Base-by-base conservation (phyloP, 1,284 basidiomycete species). In the Ustilago curta region DNA sequence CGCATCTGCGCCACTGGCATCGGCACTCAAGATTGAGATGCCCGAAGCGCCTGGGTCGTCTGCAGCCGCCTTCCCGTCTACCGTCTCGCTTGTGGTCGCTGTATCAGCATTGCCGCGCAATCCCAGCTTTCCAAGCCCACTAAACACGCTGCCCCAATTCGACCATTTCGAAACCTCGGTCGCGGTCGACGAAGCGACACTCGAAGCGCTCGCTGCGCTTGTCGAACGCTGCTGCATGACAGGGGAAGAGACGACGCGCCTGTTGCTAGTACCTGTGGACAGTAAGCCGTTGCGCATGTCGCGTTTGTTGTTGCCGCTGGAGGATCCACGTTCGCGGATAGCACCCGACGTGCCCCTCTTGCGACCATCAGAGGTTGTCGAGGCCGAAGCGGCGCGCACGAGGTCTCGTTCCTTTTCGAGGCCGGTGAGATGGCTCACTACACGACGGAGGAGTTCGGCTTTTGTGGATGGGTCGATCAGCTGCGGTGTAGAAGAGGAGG, bases 391-490 rank as follows among this genome's bases (percentile, higher is more conserved):
- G 12, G 75, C 75, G 0, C 75, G 61, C 8, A 77, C 55, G 4
- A 77, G 62, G 25, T 66, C 75, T 8, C 71, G 60, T 23, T 77
- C 75, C 21, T 57, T 37, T 39, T 77, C 70, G 12, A 77, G 65
- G 1, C 75, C 75, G 11, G 70, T 70, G n/a, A 77, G 67, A 31
- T 77, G 75, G 45, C 63, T 68, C 23, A 70, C 62, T 2, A 77
- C 65, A 3, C 69, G 61, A 0, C 62, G 49, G 6, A 77, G 55
- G 4, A 77, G 37, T 39, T 74, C 67, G 4, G 62, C 63, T 31
- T 52, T 62, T 0, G 60, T 66, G 19, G 47, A 21, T 25, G 75
- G 29, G 23, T 73, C 61, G 0, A 77, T 59, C 21, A 45, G 19
- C 5, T 19, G 9, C 18, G 14, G 40, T 16, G 43, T 11, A 1